These are phyloP conservation scores for Trichoderma hamatum DNA, from an alignment of 2,329 filamentous ascomycete species.

Conservation along the genomic window DNA sequence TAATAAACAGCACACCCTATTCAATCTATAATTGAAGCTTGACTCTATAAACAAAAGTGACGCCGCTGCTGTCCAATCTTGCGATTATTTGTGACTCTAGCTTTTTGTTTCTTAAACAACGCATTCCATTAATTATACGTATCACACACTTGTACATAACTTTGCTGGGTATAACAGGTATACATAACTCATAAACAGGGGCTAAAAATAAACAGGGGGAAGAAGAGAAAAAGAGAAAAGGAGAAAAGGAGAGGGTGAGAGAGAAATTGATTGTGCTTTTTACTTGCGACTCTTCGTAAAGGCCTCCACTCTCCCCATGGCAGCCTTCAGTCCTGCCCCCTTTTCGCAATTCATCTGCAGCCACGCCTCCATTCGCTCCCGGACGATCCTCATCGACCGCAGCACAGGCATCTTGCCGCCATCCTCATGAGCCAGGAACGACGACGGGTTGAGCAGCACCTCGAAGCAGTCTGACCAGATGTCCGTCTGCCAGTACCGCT, in stretches of 20 bases:
- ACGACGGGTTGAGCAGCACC: constrained; percentile 79
- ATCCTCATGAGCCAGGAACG: constrained; percentile 66
- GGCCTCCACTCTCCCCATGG: constrained; percentile 66
- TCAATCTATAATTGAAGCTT: neutral
- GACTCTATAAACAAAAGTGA: neutral
- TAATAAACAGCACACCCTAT: neutral
- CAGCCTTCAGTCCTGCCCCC: constrained; percentile 71
- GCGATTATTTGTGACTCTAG: neutral
- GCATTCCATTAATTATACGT: neutral
- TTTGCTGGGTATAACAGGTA: neutral
- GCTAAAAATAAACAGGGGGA: neutral
- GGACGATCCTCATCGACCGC: constrained; percentile 66
- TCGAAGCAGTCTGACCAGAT: constrained; percentile 86
- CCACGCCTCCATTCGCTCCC: constrained; percentile 84
- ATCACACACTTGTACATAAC: neutral
- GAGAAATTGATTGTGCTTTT: too few species aligned
- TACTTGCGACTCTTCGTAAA: constrained; percentile 45
- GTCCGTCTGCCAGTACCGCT: constrained; percentile 95
- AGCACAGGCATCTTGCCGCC: constrained; percentile 71
- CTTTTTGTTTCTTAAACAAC: too few species aligned
- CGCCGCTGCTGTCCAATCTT: neutral
- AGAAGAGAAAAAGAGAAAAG: neutral
- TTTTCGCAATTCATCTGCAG: constrained; percentile 80
- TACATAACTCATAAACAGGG: constrained; percentile 3
- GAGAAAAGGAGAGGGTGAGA: neutral